A percentile compares a stretch with the other conserved stretches of the same genome.
Evolutionary conservation across 2,329 filamentous ascomycete genomes (phyloP).

Genomic region (Fusarium chuoi): DNA sequence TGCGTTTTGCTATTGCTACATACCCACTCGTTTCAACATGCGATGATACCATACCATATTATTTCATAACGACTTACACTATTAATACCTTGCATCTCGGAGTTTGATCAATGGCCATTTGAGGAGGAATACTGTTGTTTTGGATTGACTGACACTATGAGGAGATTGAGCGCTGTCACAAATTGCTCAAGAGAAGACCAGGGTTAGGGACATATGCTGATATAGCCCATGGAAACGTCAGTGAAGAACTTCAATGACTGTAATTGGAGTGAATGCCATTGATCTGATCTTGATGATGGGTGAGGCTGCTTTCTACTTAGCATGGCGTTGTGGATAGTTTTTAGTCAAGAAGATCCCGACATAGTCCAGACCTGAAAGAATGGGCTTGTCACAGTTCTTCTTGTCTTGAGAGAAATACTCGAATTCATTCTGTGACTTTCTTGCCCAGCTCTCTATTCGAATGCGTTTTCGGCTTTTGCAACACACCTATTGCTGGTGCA

Average conservation of each 20-base stretch:
- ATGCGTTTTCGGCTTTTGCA: not conserved
- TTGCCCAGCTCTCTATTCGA: not conserved
- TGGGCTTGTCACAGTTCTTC: not conserved
- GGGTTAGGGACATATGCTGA: not conserved
- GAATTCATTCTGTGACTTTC: not conserved
- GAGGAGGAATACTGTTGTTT: slow-evolving; percentile 21
- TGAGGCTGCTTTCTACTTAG: slow-evolving; percentile 19
- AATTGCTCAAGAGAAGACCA: not conserved
- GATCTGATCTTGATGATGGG: slow-evolving; percentile 2
- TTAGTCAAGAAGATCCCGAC: slow-evolving; percentile 1
- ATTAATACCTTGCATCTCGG: slow-evolving; percentile 39
- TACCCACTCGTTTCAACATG: slow-evolving; percentile 47
- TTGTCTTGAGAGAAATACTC: not conserved
- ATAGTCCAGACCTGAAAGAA: not conserved
- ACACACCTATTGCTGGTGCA: not conserved
- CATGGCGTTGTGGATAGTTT: slow-evolving; percentile 26
- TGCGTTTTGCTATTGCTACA: slow-evolving; percentile 44
- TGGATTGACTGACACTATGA: not conserved
- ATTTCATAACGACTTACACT: slow-evolving; percentile 40
- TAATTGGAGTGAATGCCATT: not conserved
- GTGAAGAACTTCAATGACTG: not conserved
- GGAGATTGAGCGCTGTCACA: not conserved
- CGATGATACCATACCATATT: slow-evolving; percentile 42
- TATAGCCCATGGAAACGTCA: not conserved
- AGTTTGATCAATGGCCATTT: slow-evolving; percentile 12